phyloP scores from a whole-genome alignment of 495 filamentous ascomycete genomes.

The Lindgomyces ingoldianus region DNA sequence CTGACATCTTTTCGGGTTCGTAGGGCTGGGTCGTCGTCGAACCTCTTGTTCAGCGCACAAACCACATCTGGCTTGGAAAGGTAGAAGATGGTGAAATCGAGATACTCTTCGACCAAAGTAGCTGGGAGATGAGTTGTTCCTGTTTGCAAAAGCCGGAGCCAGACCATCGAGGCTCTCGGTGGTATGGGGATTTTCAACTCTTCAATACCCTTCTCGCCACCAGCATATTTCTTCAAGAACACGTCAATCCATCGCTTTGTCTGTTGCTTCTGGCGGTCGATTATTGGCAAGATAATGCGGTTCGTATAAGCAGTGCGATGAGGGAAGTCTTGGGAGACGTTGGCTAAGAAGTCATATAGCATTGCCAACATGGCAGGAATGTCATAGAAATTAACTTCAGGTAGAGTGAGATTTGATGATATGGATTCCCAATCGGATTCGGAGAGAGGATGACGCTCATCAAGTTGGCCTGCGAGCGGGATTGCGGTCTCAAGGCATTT shows the following conservation, averaged over 20 bases:
- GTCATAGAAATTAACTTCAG: slow-evolving; percentile 16
- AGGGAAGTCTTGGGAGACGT: background rate
- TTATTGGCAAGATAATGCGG: slow-evolving; percentile 27
- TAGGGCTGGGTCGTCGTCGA: background rate
- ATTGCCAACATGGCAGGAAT: background rate
- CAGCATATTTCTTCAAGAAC: slow-evolving; percentile 12
- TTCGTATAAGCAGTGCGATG: slow-evolving; percentile 10
- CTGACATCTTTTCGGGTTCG: background rate
- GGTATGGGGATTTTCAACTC: slow-evolving; percentile 12
- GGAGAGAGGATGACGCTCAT: slow-evolving; percentile 37
- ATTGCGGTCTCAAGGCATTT: slow-evolving; percentile 38
- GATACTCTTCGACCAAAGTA: slow-evolving; percentile 8
- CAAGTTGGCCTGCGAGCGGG: slow-evolving; percentile 43
- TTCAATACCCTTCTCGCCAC: background rate
- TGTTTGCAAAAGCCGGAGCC: background rate
- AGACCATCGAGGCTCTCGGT: background rate
- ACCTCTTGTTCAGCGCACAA: slow-evolving; percentile 1
- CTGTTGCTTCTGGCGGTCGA: slow-evolving; percentile 11
- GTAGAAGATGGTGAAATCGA: slow-evolving; percentile 7
- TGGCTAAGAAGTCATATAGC: slow-evolving; percentile 1
- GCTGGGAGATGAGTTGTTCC: background rate
- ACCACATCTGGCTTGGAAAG: slow-evolving; percentile 6
- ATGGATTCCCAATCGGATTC: slow-evolving; percentile 42
- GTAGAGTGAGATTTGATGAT: slow-evolving; percentile 21
- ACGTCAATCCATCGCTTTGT: slow-evolving; percentile 6